Base-by-base conservation (phyloP, 345 rosid genomes). In the Capsella bursapastoris region DNA sequence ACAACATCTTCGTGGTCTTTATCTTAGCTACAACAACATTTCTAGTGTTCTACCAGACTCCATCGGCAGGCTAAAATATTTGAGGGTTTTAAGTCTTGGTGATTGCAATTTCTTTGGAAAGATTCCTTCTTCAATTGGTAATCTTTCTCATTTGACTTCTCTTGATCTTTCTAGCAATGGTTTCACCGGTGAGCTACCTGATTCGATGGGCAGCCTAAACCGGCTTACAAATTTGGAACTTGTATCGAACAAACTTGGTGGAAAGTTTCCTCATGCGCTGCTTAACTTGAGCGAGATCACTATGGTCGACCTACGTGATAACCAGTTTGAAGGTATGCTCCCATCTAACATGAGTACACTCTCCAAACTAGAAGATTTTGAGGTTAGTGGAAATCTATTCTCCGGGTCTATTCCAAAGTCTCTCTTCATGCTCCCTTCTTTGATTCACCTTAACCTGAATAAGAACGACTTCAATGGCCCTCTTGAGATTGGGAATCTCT, bases 111-210 rank as follows among this genome's bases (percentile, higher is more conserved):
- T 80, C 58, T 57, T 1, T 31, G 82, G 82, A 12, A 40, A 67
- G 1, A 34, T 82, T 22, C 80, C 82, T 11, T 16, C 49, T 1
- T 62, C 78, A 32, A 13, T 80, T 0, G 76, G 56, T 3, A 78
- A 71, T 52, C 80, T 83, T 14, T 52, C 75, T 0, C 50, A 69
- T 47, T 72, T 81, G 34, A 25, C 27, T 1, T 0, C 0, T 4
- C 65, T 48, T 14, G 34, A 64, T 6, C 55, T 83, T 6, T 81
- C 85, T 3, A 0, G 12, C 48, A 84, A 83, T 49, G 27, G n/a
- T n/a, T 84, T 87, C 45, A 37, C 7, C 0, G 82, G 88, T 37
- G 52, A 45, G 1, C 15, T 7, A 55, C 72, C 59, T 0, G 35
- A 10, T 57, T 57, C 59, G 7, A 10, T 44, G 3, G 65, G 65